These are phyloP conservation scores for Ophiostoma sp. DNA, from an alignment of 2,329 filamentous ascomycete genomes.

Conservation along the genomic window DNA sequence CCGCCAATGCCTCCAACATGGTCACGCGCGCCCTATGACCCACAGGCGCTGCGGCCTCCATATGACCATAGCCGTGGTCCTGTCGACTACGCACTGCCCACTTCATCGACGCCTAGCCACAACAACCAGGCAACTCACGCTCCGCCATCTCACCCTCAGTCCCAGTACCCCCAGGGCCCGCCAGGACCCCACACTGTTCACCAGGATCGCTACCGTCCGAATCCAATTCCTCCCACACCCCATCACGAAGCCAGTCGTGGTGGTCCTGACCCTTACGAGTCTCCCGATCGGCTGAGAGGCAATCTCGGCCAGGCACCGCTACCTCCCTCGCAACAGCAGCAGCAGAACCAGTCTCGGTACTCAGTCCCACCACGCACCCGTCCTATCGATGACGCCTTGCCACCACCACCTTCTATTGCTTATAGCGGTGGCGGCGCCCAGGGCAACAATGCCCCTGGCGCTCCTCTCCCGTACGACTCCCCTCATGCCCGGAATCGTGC, in stretches of 20 bases:
- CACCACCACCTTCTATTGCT: slow-evolving; percentile 45
- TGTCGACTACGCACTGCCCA: slow-evolving; percentile 44
- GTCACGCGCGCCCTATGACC: slow-evolving; percentile 32
- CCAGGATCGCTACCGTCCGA: slow-evolving; percentile 38
- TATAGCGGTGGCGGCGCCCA: slow-evolving; percentile 38
- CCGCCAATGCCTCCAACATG: slow-evolving; percentile 30
- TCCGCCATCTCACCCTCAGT: slow-evolving; percentile 31
- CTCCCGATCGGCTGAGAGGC: slow-evolving; percentile 46
- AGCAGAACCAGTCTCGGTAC: slow-evolving; percentile 19
- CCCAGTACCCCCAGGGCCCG: slow-evolving; percentile 35
- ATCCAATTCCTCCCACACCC: slow-evolving; percentile 30
- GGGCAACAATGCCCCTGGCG: neutral
- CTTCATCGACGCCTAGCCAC: slow-evolving; percentile 35
- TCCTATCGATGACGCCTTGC: slow-evolving; percentile 40
- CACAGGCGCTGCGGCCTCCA: slow-evolving; percentile 36
- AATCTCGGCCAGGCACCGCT: slow-evolving; percentile 31
- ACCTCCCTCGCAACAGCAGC: slow-evolving; percentile 26
- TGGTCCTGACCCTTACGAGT: slow-evolving; percentile 40
- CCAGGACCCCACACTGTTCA: slow-evolving; percentile 31
- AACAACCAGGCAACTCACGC: neutral
- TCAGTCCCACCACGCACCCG: slow-evolving; percentile 36
- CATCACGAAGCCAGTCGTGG: slow-evolving; percentile 30
- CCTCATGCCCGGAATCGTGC: neutral
- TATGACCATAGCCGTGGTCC: slow-evolving; percentile 41
- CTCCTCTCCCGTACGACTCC: neutral